These are phyloP conservation scores for Mycena haematopus DNA, from an alignment of 768 basidiomycete genomes.

Conservation along the genomic window DNA sequence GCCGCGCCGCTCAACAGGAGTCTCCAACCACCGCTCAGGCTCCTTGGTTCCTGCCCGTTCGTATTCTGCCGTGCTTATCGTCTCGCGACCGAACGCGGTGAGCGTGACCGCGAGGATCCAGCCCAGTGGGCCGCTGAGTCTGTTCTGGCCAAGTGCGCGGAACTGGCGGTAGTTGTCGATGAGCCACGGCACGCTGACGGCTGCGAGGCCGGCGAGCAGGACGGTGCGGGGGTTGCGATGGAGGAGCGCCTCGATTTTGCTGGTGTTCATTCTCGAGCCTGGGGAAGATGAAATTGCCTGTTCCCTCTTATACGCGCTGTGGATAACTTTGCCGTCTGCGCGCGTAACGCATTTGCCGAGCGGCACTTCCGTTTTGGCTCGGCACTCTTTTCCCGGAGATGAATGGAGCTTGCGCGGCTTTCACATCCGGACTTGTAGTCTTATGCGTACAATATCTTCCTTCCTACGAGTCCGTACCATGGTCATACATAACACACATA, in stretches of 20 bases:
- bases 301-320: not conserved
- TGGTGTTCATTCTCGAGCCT: not conserved
- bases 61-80: constrained; percentile 25
- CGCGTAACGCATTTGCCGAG: no score
- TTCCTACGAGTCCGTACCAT: no score
- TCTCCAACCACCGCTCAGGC: constrained; percentile 32
- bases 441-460: no score
- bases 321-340: not conserved
- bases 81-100: constrained; percentile 26
- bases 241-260: constrained; percentile 4
- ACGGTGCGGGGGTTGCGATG: constrained; percentile 18
- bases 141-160: constrained; percentile 9
- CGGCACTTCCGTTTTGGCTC: not conserved
- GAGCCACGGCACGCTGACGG: constrained; percentile 13
- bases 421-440: no score
- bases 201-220: constrained; percentile 10
- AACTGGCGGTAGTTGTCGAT: constrained; percentile 25
- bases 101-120: constrained; percentile 15
- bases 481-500: no score
- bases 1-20: constrained; percentile 26
- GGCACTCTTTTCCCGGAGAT: no score
- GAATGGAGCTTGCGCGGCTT: no score
- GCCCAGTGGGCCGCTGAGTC: constrained; percentile 16
- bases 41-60: constrained; percentile 21
- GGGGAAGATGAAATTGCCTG: not conserved